Conservation (phyloP, 768 basidiomycete genomes). For the Suillus tomentosus region DNA sequence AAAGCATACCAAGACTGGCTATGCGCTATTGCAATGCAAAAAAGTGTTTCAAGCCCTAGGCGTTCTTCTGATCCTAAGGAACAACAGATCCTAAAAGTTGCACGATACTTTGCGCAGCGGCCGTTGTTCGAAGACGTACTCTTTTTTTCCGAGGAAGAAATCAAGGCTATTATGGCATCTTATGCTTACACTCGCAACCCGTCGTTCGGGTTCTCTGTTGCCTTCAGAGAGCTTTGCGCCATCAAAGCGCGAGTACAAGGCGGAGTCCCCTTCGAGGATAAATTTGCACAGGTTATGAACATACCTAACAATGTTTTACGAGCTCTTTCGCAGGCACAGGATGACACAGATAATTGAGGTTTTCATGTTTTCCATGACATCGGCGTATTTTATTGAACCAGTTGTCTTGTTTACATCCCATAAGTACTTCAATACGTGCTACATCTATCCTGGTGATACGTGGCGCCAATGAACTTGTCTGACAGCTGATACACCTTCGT, state of each 20-base stretch:
- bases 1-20: slow-evolving; percentile 22
- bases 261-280: slow-evolving; percentile 19
- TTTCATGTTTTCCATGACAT: not conserved
- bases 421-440: not conserved
- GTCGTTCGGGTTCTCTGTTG: slow-evolving; percentile 54
- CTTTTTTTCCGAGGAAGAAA: slow-evolving; percentile 34
- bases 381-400: not conserved
- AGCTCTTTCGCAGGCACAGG: slow-evolving; percentile 20
- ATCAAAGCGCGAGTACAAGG: slow-evolving; percentile 54
- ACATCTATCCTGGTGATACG: not conserved
- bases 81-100: slow-evolving; percentile 19
- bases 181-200: slow-evolving; percentile 43
- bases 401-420: not conserved
- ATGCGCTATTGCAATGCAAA: slow-evolving; percentile 13
- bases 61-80: slow-evolving; percentile 29
- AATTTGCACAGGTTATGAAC: slow-evolving; percentile 30
- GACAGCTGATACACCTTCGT: slow-evolving; percentile 76
- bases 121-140: slow-evolving; percentile 18
- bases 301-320: slow-evolving; percentile 24
- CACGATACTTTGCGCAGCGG: slow-evolving; percentile 27
- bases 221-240: slow-evolving; percentile 50
- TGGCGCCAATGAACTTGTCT: not conserved
- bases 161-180: slow-evolving; percentile 51
- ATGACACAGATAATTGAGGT: slow-evolving; percentile 10
- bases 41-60: slow-evolving; percentile 7